Conservation (phyloP, 2,329 filamentous ascomycete species). For the Fusarium nanum region DNA sequence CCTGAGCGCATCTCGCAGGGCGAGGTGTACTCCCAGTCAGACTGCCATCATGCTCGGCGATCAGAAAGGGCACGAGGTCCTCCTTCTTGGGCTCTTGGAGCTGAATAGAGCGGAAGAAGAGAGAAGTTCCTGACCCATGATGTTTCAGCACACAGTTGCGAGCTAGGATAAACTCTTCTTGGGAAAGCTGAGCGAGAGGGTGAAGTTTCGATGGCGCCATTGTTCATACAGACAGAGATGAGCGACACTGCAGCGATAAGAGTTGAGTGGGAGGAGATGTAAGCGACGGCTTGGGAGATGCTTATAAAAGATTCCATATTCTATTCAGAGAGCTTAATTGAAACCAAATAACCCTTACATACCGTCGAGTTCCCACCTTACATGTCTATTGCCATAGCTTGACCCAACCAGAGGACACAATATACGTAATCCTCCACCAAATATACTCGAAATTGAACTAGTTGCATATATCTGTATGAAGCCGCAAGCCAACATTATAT, state of each 20-base stretch:
- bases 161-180: constrained; percentile 62
- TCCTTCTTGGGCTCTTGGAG: constrained; percentile 71
- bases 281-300: not conserved
- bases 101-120: constrained; percentile 67
- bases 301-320: not conserved
- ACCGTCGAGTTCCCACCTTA: not conserved
- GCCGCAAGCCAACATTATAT: not conserved
- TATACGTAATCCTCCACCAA: not conserved
- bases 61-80: constrained; percentile 68
- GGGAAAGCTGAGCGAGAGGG: constrained; percentile 62
- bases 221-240: not conserved
- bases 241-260: not conserved
- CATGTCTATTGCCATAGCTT: not conserved
- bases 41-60: constrained; percentile 45
- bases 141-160: constrained; percentile 58
- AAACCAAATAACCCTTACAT: not conserved
- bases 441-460: not conserved
- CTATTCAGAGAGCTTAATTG: not conserved
- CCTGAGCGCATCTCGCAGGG: constrained; percentile 59
- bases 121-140: constrained; percentile 35
- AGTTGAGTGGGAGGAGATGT: not conserved
- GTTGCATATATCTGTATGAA: not conserved
- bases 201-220: constrained; percentile 41
- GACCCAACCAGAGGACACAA: not conserved
- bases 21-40: constrained; percentile 41